Conservation (phyloP, 2,329 filamentous ascomycete genomes). For the Colletotrichum theobromicola region DNA sequence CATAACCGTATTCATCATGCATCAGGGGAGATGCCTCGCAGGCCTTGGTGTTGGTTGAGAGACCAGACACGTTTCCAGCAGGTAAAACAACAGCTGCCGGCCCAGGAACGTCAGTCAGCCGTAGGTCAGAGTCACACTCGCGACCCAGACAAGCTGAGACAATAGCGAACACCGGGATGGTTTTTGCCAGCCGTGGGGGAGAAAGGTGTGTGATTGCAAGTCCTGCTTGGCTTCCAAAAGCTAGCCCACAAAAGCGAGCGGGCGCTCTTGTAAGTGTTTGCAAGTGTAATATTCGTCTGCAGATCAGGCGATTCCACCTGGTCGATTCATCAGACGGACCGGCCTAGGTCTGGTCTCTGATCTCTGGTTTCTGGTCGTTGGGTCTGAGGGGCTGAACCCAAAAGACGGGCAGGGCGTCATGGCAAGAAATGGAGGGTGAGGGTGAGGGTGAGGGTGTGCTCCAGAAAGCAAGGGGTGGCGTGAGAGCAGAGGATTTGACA, state of each 20-base stretch:
- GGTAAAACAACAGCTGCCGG: not conserved
- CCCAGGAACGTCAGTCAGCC: constrained; percentile 3
- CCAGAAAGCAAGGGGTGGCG: not conserved
- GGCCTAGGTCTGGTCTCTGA: not conserved
- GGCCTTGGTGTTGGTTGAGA: not conserved
- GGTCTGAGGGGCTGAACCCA: not conserved
- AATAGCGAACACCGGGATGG: not conserved
- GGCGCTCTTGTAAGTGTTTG: not conserved
- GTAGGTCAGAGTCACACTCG: not conserved
- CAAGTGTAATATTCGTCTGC: not conserved
- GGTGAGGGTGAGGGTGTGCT: not conserved
- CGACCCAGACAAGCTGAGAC: constrained; percentile 5
- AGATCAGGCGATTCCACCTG: not conserved
- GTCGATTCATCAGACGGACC: constrained; percentile 7
- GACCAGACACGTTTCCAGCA: not conserved
- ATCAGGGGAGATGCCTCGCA: not conserved
- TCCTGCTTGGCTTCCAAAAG: not conserved
- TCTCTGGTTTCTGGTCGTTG: not conserved
- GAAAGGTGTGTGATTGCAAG: not conserved
- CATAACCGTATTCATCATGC: not conserved
- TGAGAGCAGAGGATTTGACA: not conserved
- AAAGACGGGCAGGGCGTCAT: not conserved
- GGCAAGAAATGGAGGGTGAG: not conserved
- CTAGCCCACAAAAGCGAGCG: not conserved
- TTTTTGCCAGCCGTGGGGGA: not conserved